Evolutionary conservation across 1,139 yeast genomes (phyloP), one percentile per base, ranked within the genome.

Genomic region (Barnettozyma hawaiiensis): DNA sequence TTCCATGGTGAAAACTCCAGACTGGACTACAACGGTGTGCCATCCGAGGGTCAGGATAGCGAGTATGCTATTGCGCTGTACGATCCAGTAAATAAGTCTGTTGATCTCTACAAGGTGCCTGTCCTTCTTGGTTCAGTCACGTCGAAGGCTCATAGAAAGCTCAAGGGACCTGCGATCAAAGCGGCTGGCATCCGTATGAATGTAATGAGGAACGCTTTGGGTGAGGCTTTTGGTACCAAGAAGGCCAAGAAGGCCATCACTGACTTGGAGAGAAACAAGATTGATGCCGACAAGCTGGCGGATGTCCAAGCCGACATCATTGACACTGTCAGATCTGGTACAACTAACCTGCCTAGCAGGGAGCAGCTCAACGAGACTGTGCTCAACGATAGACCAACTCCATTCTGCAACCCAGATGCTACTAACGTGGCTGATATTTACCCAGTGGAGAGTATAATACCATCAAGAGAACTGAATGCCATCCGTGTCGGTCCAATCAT

Each of bases 191-290:
- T 72, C 12, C 72, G 79, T 56, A 66, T 70, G 52, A 64, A 71
- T 33, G 69, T 70, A 12, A 86, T 85, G 65, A 75, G 96, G 61
- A 85, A 76, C 50, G 85, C 86, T 3, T 73, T 92, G 57, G 98
- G 98, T 59, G 92, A 87, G 64, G 94, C 95, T 2, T 92, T 92
- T 55, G 99, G 99, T 74, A 90, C 98, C 48, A 87, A 86, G 67
- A 90, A 82, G 66, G 97, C 97, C 48, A 90, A 87, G 67, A 84
- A 86, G 58, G 95, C 96, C 31, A 85, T 94, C 59, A 70, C 77
- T 41, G 90, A 83, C 61, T 65, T 80, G 58, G 94, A 83, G 59
- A 78, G 84, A 63, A 92, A 92, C 66, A 75, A 84, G 59, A 81
- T 92, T 60, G 97, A 92, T 61, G 75, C 96, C 2, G 94, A 78